Evolutionary conservation across 23 red algal species (phyloP).

Genomic region (Gracilariopsis chorda): DNA sequence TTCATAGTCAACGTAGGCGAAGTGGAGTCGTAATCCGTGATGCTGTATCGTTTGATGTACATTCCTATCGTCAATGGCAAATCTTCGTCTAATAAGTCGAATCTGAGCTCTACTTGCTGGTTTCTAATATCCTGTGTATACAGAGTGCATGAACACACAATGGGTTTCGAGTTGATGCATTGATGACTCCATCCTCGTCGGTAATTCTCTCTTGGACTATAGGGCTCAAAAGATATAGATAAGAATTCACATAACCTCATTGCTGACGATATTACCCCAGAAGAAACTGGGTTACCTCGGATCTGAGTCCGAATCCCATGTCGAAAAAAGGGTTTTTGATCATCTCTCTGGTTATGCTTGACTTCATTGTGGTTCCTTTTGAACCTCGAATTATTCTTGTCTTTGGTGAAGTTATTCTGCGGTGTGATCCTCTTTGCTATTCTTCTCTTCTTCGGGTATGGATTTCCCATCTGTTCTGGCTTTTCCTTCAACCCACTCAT

Average conservation of each 20-base stretch:
- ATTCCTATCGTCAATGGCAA: background rate
- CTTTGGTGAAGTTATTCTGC: background rate
- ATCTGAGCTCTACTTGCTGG: background rate
- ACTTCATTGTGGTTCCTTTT: background rate
- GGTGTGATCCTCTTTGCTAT: background rate
- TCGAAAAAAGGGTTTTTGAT: slow-evolving; percentile 28
- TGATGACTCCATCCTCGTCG: background rate
- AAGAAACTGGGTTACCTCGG: slow-evolving; percentile 23
- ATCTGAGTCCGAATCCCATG: slow-evolving; percentile 34
- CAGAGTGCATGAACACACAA: background rate
- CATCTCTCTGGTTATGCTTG: background rate
- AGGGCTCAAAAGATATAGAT: background rate
- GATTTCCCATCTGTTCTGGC: background rate
- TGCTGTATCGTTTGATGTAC: background rate
- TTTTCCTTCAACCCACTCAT: no score
- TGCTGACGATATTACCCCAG: background rate
- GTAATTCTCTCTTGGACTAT: background rate
- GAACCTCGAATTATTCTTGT: background rate
- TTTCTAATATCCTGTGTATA: background rate
- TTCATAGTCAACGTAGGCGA: background rate
- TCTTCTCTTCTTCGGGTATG: background rate
- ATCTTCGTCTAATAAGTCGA: background rate
- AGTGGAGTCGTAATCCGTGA: background rate
- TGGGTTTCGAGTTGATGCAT: background rate
- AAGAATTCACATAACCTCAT: background rate